Conservation (phyloP, 106 monocot genomes). For the Dendrobium catenatum region DNA sequence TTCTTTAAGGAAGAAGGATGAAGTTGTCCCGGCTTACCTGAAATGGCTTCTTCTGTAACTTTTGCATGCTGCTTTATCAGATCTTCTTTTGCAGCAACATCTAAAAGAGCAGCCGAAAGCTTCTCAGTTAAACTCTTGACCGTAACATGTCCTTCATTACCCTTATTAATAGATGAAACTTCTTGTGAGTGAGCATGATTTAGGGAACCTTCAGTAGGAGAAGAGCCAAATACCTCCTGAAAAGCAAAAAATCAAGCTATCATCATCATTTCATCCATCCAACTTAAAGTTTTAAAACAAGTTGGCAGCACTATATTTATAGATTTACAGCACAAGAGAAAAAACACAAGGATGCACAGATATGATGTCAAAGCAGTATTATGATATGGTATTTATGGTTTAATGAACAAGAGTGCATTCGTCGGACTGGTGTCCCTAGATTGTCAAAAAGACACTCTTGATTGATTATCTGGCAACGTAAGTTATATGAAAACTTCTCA, state of each 20-base stretch:
- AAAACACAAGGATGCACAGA: neutral
- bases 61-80: slow-evolving; percentile 54
- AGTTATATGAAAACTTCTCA: neutral
- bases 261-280: neutral
- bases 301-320: too few relatives aligned
- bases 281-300: neutral
- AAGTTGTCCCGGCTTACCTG: slow-evolving; percentile 24
- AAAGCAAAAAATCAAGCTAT: neutral
- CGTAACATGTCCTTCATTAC: slow-evolving; percentile 19
- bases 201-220: slow-evolving; percentile 18
- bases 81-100: slow-evolving; percentile 44
- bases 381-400: neutral
- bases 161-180: slow-evolving; percentile 21
- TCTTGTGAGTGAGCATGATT: slow-evolving; percentile 30
- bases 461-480: neutral
- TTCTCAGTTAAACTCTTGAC: slow-evolving; percentile 41
- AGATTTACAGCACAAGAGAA: too few relatives aligned
- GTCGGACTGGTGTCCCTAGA: too few relatives aligned
- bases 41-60: slow-evolving; percentile 73
- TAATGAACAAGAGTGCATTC: neutral
- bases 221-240: slow-evolving; percentile 10
- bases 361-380: neutral
- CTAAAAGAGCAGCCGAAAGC: slow-evolving; percentile 44
- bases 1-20: neutral
- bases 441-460: too few relatives aligned